Evolutionary conservation across 1,139 yeast species (phyloP).

Genomic region (Blastobotrys malaysiensis): DNA sequence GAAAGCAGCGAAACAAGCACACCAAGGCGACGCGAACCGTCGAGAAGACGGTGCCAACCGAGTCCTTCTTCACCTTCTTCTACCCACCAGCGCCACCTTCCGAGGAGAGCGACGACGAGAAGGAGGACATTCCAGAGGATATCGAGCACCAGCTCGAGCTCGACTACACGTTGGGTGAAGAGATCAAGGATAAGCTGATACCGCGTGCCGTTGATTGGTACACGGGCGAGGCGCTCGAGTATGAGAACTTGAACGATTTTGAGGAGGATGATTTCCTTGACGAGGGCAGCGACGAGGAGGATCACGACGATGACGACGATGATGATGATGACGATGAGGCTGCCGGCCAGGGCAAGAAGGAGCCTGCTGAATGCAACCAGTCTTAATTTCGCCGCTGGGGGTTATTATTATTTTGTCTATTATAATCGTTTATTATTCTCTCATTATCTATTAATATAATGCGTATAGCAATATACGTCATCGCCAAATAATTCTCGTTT

Average conservation of each 20-base stretch:
- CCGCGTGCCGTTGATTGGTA: conserved; percentile 98
- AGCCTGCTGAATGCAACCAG: conserved; percentile 88
- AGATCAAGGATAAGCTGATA: conserved; percentile 88
- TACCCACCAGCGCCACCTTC: conserved; percentile 83
- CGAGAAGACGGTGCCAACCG: conserved; percentile 88
- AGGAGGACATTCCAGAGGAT: conserved; percentile 61
- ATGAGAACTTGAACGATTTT: conserved; percentile 43
- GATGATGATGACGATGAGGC: conserved; percentile 45
- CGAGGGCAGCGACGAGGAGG: conserved; percentile 54
- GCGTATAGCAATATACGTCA: no score
- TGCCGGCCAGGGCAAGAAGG: conserved; percentile 44
- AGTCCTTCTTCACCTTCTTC: conserved; percentile 92
- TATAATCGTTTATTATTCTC: not conserved
- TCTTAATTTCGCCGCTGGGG: no score
- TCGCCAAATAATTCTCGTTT: no score
- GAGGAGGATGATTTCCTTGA: conserved; percentile 44
- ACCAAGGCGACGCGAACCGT: conserved; percentile 96
- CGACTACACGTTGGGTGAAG: conserved; percentile 96
- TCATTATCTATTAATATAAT: not conserved
- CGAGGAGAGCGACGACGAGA: conserved; percentile 42
- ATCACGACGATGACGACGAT: conserved; percentile 44
- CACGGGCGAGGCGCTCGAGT: conserved; percentile 89
- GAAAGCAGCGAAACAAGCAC: conserved; percentile 96
- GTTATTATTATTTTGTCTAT: not conserved
- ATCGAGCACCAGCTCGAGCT: conserved; percentile 80